Percentiles rank a stretch among this genome's conserved stretches.
Conservation (phyloP, 345 rosid genomes). For the Mangifera indica region DNA sequence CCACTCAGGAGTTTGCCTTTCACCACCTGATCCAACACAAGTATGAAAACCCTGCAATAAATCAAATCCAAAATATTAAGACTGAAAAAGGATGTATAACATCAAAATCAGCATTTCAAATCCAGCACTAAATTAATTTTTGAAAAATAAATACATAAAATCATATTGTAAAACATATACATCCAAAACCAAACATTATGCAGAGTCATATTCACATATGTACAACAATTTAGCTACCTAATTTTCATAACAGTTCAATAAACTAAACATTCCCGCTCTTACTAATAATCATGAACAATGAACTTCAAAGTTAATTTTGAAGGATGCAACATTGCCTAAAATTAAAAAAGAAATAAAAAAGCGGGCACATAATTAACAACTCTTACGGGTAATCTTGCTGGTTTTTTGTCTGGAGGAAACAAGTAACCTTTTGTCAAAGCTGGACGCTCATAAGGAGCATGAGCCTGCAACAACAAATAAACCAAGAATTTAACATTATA, state of each 20-base stretch:
- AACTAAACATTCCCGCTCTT: conserved; percentile 2
- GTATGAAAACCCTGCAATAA: conserved; percentile 83
- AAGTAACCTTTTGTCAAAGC: conserved; percentile 92
- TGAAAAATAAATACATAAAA: background rate
- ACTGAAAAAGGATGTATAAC: conserved; percentile 7
- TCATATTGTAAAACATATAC: background rate
- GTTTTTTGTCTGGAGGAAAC: conserved; percentile 89
- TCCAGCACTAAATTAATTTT: background rate
- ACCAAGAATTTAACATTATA: background rate
- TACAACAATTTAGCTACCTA: background rate
- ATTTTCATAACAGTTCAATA: background rate
- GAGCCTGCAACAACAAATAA: conserved; percentile 44
- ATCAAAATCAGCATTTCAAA: background rate
- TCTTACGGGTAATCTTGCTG: conserved; percentile 90
- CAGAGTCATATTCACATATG: background rate
- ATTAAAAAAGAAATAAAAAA: too few species aligned
- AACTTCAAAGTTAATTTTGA: background rate
- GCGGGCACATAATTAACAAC: background rate
- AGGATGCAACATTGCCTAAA: background rate
- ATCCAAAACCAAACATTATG: background rate
- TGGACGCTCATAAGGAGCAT: conserved; percentile 95
- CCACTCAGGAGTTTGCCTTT: conserved; percentile 93
- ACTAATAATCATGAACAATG: background rate
- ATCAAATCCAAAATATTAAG: conserved; percentile 17
- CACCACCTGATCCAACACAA: conserved; percentile 97